phyloP scores from a whole-genome alignment of 2,329 filamentous ascomycete species.

The Fusarium palustre region DNA sequence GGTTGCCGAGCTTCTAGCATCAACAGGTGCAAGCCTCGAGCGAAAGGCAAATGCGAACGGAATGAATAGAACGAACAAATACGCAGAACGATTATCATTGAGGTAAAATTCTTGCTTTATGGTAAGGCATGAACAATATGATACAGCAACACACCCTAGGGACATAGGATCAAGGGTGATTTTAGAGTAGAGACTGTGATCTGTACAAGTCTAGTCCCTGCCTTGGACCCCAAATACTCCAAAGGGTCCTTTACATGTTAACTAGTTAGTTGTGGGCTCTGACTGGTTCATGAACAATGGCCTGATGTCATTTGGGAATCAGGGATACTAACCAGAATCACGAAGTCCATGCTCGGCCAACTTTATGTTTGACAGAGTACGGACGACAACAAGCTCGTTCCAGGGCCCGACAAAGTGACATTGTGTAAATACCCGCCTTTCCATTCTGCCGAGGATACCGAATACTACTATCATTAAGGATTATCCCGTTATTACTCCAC shows the following conservation, averaged over 20 bases:
- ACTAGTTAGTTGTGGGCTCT: fast-evolving
- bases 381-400: not conserved
- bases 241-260: too few relatives aligned
- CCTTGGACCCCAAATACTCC: too few relatives aligned
- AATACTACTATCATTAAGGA: not conserved
- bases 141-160: too few relatives aligned
- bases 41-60: not conserved
- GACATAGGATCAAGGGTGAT: too few relatives aligned
- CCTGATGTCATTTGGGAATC: not conserved
- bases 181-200: too few relatives aligned
- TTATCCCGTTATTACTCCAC: not conserved
- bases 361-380: not conserved
- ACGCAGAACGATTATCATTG: too few relatives aligned
- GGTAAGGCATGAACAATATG: too few relatives aligned
- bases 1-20: constrained; percentile 29
- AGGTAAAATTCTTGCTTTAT: too few relatives aligned
- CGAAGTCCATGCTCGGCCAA: too few relatives aligned
- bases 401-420: not conserved
- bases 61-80: not conserved
- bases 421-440: not conserved
- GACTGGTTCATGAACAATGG: not conserved
- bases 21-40: not conserved
- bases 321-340: too few relatives aligned
- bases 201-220: too few relatives aligned
- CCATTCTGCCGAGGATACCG: not conserved